Evolutionary conservation across 1,284 basidiomycete species (phyloP), one percentile per base, ranked within the genome.

Genomic region (Austroboletus rostrupii): DNA sequence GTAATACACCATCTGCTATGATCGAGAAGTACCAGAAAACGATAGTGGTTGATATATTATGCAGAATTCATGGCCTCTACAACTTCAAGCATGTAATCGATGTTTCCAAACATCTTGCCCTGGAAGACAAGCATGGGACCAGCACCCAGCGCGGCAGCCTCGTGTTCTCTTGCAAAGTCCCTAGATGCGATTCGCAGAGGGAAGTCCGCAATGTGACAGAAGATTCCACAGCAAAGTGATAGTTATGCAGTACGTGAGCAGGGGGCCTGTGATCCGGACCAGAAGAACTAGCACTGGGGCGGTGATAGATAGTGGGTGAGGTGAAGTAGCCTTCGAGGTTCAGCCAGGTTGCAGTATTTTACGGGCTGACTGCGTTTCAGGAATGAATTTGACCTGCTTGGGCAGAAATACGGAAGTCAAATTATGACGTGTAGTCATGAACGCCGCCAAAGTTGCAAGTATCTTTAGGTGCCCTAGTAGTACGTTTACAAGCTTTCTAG

Each of bases 61-160:
- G 54, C 59, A 2, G 40, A 53, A 26, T 23, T 50, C 48, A 61
- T 56, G 19, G 29, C 11, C 19, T 61, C 49, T 11, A 61, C 39
- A 6, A 55, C 7, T 12, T 2, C 37, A 13, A 57, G 13, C 53
- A 66, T 50, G 21, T 54, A 5, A 39, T 65, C 60, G n/a, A 63
- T 26, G 28, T 65, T 65, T 45, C 58, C 62, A 7, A 66, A 50
- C 8, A 5, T 23, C 31, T 55, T 13, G 10, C 64, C 61, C 3
- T 6, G 45, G 12, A 61, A 28, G 28, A 44, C 17, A 23, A 11
- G 43, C 43, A 65, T 61, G 9, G 35, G 53, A 17, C 52, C 61
- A 17, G 64, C 59, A 26, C 64, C 61, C 45, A 55, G 61, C 57
- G 53, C 61, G 64, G 56, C 48, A 3, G 52, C 64, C 40, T 54